phyloP scores from a whole-genome alignment of 2,329 filamentous ascomycete species.

The Trichoderma harzianum region DNA sequence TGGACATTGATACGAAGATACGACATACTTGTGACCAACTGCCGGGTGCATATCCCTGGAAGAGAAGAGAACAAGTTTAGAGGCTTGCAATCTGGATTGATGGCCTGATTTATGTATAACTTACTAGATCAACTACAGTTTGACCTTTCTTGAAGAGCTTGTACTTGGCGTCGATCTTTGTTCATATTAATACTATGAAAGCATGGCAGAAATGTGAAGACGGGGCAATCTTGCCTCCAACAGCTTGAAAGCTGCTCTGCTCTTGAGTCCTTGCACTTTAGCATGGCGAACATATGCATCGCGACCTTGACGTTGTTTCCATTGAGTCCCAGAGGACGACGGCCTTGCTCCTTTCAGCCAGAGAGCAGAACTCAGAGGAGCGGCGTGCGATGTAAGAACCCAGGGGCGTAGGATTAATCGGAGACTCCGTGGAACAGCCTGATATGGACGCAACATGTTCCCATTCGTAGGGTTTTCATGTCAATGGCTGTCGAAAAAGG shows the following conservation, averaged over 20 bases:
- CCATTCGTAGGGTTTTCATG: background rate
- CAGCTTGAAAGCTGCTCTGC: constrained; percentile 89
- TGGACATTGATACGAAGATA: background rate
- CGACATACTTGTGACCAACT: constrained; percentile 63
- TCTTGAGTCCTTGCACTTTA: constrained; percentile 76
- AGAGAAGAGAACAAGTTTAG: background rate
- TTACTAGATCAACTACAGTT: constrained; percentile 84
- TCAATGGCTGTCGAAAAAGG: background rate
- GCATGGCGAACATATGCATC: constrained; percentile 75
- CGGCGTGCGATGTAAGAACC: background rate
- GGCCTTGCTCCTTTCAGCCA: background rate
- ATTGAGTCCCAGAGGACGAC: constrained; percentile 64
- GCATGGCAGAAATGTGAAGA: background rate
- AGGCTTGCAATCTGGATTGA: background rate
- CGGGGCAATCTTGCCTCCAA: constrained; percentile 61
- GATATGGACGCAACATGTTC: background rate
- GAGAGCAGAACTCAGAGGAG: background rate
- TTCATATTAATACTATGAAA: background rate
- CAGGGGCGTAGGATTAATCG: background rate
- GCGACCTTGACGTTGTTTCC: constrained; percentile 73
- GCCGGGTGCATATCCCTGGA: constrained; percentile 71
- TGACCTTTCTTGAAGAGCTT: constrained; percentile 74
- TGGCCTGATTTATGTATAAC: constrained; percentile 22
- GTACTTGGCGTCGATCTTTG: constrained; percentile 68
- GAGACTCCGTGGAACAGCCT: background rate